These are phyloP conservation scores for Mycena amicta DNA, from an alignment of 768 basidiomycete genomes.

Conservation along the genomic window DNA sequence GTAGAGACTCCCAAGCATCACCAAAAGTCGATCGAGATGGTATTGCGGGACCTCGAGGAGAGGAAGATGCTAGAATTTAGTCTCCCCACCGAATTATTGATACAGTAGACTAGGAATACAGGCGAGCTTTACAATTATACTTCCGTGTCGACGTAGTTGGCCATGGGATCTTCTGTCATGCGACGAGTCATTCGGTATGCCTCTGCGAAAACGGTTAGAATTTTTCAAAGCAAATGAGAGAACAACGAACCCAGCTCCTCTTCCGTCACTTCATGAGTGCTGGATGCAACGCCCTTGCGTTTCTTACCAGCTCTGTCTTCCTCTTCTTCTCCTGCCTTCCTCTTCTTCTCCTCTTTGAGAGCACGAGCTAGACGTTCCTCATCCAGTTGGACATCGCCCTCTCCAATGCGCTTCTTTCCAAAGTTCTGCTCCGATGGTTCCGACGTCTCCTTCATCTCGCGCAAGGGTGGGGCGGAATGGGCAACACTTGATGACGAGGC, in stretches of 20 bases:
- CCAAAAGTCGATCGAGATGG: neutral
- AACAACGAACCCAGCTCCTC: constrained; percentile 72
- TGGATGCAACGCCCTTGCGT: constrained; percentile 53
- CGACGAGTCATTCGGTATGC: constrained; percentile 84
- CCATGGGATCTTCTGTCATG: constrained; percentile 89
- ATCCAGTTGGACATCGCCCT: constrained; percentile 79
- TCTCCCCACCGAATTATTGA: neutral
- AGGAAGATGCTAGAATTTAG: neutral
- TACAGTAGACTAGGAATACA: constrained; percentile 19
- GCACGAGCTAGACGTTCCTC: constrained; percentile 69
- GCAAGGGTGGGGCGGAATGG: constrained; percentile 20
- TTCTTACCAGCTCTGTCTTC: constrained; percentile 64
- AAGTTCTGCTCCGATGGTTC: constrained; percentile 66
- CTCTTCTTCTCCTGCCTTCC: constrained; percentile 64
- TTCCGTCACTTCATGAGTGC: constrained; percentile 79
- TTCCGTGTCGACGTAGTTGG: constrained; percentile 76
- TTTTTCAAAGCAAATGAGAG: neutral
- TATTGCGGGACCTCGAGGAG: neutral
- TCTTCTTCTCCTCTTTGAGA: constrained; percentile 77
- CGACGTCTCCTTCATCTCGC: constrained; percentile 22
- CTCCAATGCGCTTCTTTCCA: constrained; percentile 78
- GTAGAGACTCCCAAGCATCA: neutral
- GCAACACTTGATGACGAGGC: constrained; percentile 39
- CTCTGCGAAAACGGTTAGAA: constrained; percentile 52
- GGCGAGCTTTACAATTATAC: neutral